Evolutionary conservation across 2,329 filamentous ascomycete species (phyloP), one percentile per base, ranked within the genome.

Genomic region (Arthrobotrys entomopaga): DNA sequence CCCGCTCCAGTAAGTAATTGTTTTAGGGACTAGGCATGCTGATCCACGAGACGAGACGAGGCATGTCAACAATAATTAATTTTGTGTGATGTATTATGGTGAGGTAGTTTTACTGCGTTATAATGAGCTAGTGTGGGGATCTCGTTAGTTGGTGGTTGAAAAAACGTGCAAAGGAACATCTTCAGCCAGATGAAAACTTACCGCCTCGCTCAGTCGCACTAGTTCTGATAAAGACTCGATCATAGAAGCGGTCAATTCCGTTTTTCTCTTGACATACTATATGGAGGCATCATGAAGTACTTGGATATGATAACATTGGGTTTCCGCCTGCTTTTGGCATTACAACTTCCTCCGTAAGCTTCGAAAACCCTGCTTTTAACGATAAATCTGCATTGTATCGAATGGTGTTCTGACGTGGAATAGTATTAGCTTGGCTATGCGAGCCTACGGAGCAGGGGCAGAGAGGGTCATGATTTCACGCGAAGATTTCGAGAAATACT

Each of bases 391-490:
- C 42, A 13, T 19, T 7, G 13, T 46, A 4, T 34, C 10, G 29
- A 34, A 34, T 10, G 10, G 10, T 34, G n/a, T 34, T 34, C 10
- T 34, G 10, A 34, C 10, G 2, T 34, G 5, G 10, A 34, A 46
- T 48, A 59, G 56, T 10, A n/a, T n/a, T n/a, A 48, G 38, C 29
- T 15, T 59, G 22, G 40, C 56, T 13, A 59, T 59, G 56, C 48
- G 64, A 2, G 64, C 64, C 7, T 52, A 60, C 13, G 65, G 65
- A 19, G 61, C 57, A 19, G 64, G 64, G 7, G 46, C 15, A 10
- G 16, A 60, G 15, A 29, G 13, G 3, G 22, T 38, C 26, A 61
- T 46, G 6, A 65, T 72, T 26, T 10, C 22, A 2, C 54, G 53
- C 4, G 10, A 4, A 1, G 40, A 64, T 0, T 72, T 46, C 2